Evolutionary conservation across 1,284 basidiomycete genomes (phyloP), one percentile per base, ranked within the genome.

Genomic region (Melampsora larici-populina): DNA sequence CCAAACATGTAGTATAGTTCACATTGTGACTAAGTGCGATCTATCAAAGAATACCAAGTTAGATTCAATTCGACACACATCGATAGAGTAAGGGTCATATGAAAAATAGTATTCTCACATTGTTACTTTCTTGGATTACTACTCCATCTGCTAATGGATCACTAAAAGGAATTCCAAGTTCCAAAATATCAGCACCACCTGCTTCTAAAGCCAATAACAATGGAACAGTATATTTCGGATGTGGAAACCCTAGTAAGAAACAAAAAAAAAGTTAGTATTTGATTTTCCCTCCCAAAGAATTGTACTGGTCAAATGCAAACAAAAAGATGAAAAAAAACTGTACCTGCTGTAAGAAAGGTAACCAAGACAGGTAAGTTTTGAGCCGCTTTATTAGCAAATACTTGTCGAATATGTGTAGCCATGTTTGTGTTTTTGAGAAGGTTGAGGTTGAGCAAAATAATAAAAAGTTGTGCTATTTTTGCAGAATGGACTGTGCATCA

Each of bases 71-170:
- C 29, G 7, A 36, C 36, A 58, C 8, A 29, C n/a, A 58, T 58
- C 11, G 29, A 48, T 43, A 62, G 51, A 64, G 48, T 40, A 51
- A 13, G 33, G 18, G 33, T 21, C 36, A 58, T 18, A 63, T 40
- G 58, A n/a, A 67, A 60, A 13, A 66, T 60, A 17, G 9, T 49
- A 13, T 29, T 24, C 90, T 81, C 79, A 95, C 94, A 48, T 91
- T 91, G 85, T 97, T 98, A 63, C 92, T 89, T 80, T 91, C 90
- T 84, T 98, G 96, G 80, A 99, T 98, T 6, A 90, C 89, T 26
- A 90, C 91, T 0, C 96, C 92, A 85, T 99, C 96, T 0, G 94
- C 96, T 81, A 94, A 92, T 11, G 96, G 96, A 86, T 99, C 96
- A 78, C 92, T 94, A 86, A 97, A 98, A 0, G 94, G 96, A 49